These are phyloP conservation scores for Piedraia hortae DNA, from an alignment of 2,329 filamentous ascomycete genomes.

Conservation along the genomic window DNA sequence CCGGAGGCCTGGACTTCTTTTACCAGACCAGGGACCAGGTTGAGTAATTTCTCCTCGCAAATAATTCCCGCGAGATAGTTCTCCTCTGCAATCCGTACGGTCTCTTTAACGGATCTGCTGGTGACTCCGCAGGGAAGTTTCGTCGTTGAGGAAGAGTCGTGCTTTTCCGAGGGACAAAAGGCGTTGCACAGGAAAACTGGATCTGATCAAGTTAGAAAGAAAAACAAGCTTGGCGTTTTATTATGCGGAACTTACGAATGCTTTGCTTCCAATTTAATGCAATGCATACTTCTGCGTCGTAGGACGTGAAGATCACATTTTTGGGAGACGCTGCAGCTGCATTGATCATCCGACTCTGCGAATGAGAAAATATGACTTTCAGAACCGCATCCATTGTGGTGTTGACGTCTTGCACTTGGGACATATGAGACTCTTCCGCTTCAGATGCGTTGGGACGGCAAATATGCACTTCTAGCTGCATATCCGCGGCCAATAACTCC, in stretches of 20 bases:
- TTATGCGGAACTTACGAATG: slow-evolving; percentile 34
- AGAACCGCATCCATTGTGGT: slow-evolving; percentile 61
- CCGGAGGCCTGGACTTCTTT: slow-evolving; percentile 88
- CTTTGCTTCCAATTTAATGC: slow-evolving; percentile 98
- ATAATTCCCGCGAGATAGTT: slow-evolving; percentile 98
- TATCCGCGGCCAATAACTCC: slow-evolving; percentile 40
- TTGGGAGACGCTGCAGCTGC: slow-evolving; percentile 44
- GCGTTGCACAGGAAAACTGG: slow-evolving; percentile 86
- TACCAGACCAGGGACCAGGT: slow-evolving; percentile 74
- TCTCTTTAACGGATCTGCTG: slow-evolving; percentile 76
- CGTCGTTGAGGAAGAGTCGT: slow-evolving; percentile 5
- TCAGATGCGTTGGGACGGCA: slow-evolving; percentile 57
- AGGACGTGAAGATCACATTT: slow-evolving; percentile 82
- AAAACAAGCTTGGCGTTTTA: not conserved
- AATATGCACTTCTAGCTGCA: slow-evolving; percentile 80
- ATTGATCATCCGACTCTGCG: slow-evolving; percentile 37
- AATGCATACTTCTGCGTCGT: slow-evolving; percentile 70
- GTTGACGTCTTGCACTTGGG: slow-evolving; percentile 61
- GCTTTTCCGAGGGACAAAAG: too few relatives aligned
- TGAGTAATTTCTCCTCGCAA: slow-evolving; percentile 62
- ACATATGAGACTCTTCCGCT: slow-evolving; percentile 39
- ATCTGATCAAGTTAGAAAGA: slow-evolving; percentile 21
- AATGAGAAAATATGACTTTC: slow-evolving; percentile 72
- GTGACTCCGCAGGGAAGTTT: slow-evolving; percentile 37
- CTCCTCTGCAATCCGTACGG: slow-evolving; percentile 68